phyloP scores from a whole-genome alignment of 2,329 filamentous ascomycete genomes.

The Colletotrichum incanum region DNA sequence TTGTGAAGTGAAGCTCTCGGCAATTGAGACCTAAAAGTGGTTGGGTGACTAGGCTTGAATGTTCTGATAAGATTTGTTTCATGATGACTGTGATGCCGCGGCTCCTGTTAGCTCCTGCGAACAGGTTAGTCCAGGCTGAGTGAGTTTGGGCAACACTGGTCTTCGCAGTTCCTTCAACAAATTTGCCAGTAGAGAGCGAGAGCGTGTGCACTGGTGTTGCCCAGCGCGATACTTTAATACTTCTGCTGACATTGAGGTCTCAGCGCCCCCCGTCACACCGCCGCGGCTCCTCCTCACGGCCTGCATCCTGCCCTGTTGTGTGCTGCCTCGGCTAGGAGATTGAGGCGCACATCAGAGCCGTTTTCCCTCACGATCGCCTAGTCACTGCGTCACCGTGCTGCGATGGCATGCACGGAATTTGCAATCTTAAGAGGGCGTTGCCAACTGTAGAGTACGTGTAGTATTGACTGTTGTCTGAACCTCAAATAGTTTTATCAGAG shows the following conservation, averaged over 20 bases:
- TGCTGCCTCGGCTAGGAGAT: conserved; percentile 7
- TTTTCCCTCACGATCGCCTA: conserved; percentile 18
- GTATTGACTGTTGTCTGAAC: too few species aligned
- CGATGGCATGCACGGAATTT: neutral
- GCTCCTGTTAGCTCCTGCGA: too few species aligned
- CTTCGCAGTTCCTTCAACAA: too few species aligned
- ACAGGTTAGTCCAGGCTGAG: too few species aligned
- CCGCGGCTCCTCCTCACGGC: conserved; percentile 18
- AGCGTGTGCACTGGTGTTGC: too few species aligned
- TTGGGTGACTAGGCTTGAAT: conserved; percentile 2
- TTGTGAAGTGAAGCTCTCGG: neutral
- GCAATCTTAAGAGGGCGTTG: neutral
- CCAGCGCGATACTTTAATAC: neutral
- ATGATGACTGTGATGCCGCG: neutral
- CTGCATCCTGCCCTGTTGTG: conserved; percentile 7
- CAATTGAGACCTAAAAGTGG: neutral
- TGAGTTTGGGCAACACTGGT: too few species aligned
- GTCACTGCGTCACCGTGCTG: conserved; percentile 21
- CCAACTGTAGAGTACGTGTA: too few species aligned
- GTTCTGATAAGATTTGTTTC: conserved; percentile 22
- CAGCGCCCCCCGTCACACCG: conserved; percentile 5
- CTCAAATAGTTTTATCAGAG: neutral
- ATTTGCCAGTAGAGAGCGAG: too few species aligned
- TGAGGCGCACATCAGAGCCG: conserved; percentile 15
- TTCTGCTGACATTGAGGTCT: neutral